Conservation (phyloP, 2,329 filamentous ascomycete genomes). For the Chaetomiaceae sp. region DNA sequence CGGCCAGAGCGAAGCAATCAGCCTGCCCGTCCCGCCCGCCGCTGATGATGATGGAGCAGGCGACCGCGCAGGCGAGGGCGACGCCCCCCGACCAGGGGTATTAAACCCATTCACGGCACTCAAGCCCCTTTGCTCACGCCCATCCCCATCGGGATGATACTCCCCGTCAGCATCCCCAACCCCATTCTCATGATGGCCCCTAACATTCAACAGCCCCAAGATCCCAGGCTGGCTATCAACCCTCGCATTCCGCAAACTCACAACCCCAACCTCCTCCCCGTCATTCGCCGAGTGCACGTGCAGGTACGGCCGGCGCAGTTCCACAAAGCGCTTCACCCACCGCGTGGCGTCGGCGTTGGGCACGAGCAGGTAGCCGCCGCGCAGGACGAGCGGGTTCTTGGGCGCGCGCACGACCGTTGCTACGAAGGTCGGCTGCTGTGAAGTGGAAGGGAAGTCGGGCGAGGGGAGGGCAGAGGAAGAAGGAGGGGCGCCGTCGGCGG, state of each 20-base stretch:
- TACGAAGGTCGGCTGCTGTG: constrained; percentile 55
- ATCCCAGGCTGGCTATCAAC: constrained; percentile 90
- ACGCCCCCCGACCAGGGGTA: constrained; percentile 1
- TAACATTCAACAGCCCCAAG: constrained; percentile 59
- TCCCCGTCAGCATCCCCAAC: constrained; percentile 7
- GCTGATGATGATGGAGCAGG: background rate
- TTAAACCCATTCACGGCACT: constrained; percentile 41
- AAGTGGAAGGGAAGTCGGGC: too few relatives aligned
- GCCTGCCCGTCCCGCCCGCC: constrained; percentile 34
- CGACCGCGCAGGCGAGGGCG: constrained; percentile 2
- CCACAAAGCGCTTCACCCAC: constrained; percentile 90
- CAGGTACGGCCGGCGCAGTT: constrained; percentile 83
- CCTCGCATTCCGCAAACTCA: constrained; percentile 83
- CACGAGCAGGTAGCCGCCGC: constrained; percentile 80
- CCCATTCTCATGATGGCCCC: constrained; percentile 26
- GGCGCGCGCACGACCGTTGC: constrained; percentile 70
- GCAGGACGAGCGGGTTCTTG: constrained; percentile 76
- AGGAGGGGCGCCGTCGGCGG: constrained; percentile 46
- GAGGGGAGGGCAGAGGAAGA: constrained; percentile 36
- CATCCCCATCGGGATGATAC: background rate
- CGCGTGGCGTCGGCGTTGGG: constrained; percentile 74
- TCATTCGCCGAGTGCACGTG: constrained; percentile 81
- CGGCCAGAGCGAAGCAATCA: constrained; percentile 52
- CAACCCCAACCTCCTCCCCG: constrained; percentile 83
- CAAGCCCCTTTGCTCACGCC: constrained; percentile 34